Evolutionary conservation across 805 yeast genomes (phyloP).

Genomic region (Lipomyces anomalus): DNA sequence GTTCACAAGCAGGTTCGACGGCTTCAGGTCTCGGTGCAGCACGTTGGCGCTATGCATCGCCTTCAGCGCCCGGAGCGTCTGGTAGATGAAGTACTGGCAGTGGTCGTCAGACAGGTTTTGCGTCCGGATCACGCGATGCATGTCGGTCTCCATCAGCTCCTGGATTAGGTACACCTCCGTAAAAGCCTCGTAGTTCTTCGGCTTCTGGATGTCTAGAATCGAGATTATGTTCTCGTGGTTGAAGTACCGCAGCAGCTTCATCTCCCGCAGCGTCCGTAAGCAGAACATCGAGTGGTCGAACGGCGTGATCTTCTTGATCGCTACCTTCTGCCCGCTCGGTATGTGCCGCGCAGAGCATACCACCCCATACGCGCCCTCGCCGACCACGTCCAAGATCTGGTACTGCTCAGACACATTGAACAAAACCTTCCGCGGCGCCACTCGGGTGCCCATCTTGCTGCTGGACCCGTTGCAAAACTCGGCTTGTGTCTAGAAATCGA

Average conservation of each 20-base stretch:
- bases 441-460: background rate
- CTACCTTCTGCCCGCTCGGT: constrained; percentile 84
- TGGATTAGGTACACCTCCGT: constrained; percentile 81
- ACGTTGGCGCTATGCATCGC: constrained; percentile 92
- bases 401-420: constrained; percentile 87
- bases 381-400: constrained; percentile 76
- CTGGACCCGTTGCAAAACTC: no score
- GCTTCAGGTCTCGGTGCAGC: constrained; percentile 87
- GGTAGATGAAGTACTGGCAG: constrained; percentile 88
- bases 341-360: constrained; percentile 83
- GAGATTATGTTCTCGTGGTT: constrained; percentile 91
- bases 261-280: constrained; percentile 80
- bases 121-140: constrained; percentile 73
- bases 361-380: constrained; percentile 95
- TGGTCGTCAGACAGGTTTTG: constrained; percentile 87
- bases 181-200: constrained; percentile 66
- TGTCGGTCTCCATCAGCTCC: constrained; percentile 83
- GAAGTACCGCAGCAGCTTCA: constrained; percentile 82
- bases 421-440: constrained; percentile 39
- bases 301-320: constrained; percentile 90
- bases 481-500: no score
- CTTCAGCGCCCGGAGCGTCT: constrained; percentile 82
- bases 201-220: constrained; percentile 83
- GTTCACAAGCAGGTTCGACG: constrained; percentile 77
- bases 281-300: constrained; percentile 86